Percentiles rank a stretch among this genome's conserved stretches.
phyloP scores from a whole-genome alignment of 352 stramenopile species.

The Aphanomyces stellatus region DNA sequence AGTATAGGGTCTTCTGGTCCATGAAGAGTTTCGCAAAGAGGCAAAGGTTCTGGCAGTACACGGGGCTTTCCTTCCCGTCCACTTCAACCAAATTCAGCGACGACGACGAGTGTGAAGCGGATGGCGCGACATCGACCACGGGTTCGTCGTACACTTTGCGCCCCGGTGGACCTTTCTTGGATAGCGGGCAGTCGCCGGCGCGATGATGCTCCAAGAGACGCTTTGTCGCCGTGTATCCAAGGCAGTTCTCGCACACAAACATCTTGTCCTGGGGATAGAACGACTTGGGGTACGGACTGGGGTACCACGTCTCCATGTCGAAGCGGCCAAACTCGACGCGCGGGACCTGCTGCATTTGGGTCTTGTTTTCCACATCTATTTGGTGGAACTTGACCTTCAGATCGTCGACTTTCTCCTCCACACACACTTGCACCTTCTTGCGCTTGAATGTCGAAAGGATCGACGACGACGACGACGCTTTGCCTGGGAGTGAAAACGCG shows the following conservation, averaged over 20 bases:
- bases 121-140: neutral
- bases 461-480: neutral
- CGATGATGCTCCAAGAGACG: conserved; percentile 13
- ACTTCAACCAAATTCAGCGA: conserved; percentile 17
- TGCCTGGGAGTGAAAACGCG: too few relatives aligned
- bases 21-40: conserved; percentile 89
- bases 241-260: conserved; percentile 16
- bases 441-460: conserved; percentile 1
- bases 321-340: conserved; percentile 23
- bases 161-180: conserved; percentile 3
- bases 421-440: neutral
- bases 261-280: conserved; percentile 13
- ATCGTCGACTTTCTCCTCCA: neutral
- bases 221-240: conserved; percentile 16
- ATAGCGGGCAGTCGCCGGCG: neutral
- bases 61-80: neutral
- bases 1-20: conserved; percentile 92
- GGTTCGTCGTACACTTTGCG: conserved; percentile 7
- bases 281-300: conserved; percentile 13
- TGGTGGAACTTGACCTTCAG: neutral
- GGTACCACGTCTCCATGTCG: conserved; percentile 36
- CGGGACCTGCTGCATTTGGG: conserved; percentile 6
- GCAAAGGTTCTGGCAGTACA: conserved; percentile 88
- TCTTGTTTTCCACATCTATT: neutral
- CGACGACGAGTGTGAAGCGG: neutral